These are phyloP conservation scores for Sporothrix inflata DNA, from an alignment of 2,329 filamentous ascomycete genomes.

Conservation along the genomic window DNA sequence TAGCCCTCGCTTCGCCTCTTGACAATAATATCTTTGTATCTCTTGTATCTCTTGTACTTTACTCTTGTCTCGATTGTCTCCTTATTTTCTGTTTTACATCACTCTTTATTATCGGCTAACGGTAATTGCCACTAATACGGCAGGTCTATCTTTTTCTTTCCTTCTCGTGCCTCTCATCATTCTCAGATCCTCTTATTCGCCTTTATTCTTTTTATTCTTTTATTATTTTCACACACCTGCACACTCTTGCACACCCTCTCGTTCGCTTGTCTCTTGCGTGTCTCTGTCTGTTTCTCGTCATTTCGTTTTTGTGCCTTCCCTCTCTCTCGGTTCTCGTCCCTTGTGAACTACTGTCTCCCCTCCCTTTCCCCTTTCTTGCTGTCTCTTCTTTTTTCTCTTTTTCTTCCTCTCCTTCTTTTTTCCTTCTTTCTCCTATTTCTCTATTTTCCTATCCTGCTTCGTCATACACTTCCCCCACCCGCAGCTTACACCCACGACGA, in stretches of 20 bases:
- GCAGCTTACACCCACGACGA: background rate
- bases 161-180: background rate
- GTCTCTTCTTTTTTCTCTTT: slow-evolving; percentile 3
- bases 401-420: background rate
- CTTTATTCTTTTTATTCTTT: background rate
- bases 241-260: background rate
- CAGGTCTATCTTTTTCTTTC: background rate
- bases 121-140: slow-evolving; percentile 12
- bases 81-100: slow-evolving; percentile 16
- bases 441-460: background rate
- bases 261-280: slow-evolving; percentile 3
- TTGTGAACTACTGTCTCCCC: background rate
- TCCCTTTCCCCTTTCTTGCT: slow-evolving; percentile 8
- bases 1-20: slow-evolving; percentile 8
- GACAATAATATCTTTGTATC: slow-evolving; percentile 20
- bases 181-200: background rate
- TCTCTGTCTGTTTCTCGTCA: slow-evolving; percentile 6
- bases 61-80: background rate
- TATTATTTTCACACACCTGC: background rate
- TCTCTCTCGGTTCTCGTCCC: background rate
- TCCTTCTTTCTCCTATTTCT: background rate
- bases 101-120: slow-evolving; percentile 15
- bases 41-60: slow-evolving; percentile 8
- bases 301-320: background rate
- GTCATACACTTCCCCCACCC: background rate